Percentiles rank a stretch among this genome's conserved stretches.
Evolutionary conservation across 2,329 filamentous ascomycete genomes (phyloP).

Genomic region (Colletotrichum magnum): DNA sequence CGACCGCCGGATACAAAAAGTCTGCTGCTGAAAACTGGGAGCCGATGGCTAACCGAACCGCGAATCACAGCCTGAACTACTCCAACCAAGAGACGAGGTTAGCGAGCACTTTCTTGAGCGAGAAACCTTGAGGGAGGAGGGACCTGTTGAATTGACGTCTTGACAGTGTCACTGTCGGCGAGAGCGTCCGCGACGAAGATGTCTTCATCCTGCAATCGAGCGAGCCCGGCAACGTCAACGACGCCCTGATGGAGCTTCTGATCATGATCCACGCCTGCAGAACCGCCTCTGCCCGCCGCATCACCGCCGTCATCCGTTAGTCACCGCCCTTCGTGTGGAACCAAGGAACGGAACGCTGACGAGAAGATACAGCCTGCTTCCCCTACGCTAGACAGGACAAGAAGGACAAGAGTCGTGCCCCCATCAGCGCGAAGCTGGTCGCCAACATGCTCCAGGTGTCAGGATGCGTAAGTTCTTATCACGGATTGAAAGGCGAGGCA

Average conservation of each 20-base stretch:
- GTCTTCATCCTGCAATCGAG: slow-evolving; percentile 92
- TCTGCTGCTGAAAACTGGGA: slow-evolving; percentile 71
- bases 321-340: neutral
- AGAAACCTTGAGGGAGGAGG: slow-evolving; percentile 10
- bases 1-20: slow-evolving; percentile 62
- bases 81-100: slow-evolving; percentile 78
- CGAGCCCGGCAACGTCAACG: slow-evolving; percentile 90
- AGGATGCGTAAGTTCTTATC: slow-evolving; percentile 67
- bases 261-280: slow-evolving; percentile 93
- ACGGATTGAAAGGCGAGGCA: neutral
- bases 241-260: slow-evolving; percentile 91
- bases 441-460: slow-evolving; percentile 94
- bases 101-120: slow-evolving; percentile 20
- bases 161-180: slow-evolving; percentile 83
- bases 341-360: slow-evolving; percentile 10
- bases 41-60: slow-evolving; percentile 7
- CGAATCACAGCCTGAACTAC: slow-evolving; percentile 70
- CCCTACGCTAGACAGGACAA: slow-evolving; percentile 94
- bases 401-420: slow-evolving; percentile 86
- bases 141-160: slow-evolving; percentile 32
- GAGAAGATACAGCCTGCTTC: slow-evolving; percentile 75
- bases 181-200: slow-evolving; percentile 87
- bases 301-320: slow-evolving; percentile 80
- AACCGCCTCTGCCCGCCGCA: slow-evolving; percentile 75
- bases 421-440: slow-evolving; percentile 90